phyloP scores from a whole-genome alignment of 2,329 filamentous ascomycete genomes.

The Pseudocercospora eumusae region DNA sequence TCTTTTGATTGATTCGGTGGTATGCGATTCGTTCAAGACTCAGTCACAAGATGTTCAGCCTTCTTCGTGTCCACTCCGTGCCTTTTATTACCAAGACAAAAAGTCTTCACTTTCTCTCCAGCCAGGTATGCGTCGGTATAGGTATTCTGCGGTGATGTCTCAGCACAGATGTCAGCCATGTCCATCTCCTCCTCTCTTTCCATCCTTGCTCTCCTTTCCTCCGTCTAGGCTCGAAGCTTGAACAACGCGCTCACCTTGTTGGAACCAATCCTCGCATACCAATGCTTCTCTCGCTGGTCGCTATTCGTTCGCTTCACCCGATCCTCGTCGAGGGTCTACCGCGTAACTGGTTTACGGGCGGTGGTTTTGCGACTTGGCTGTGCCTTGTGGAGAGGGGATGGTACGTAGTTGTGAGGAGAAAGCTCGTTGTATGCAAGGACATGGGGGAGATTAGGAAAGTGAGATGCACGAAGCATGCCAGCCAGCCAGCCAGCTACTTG shows the following conservation, averaged over 20 bases:
- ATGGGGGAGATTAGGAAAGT: slow-evolving; percentile 9
- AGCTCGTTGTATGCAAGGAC: slow-evolving; percentile 11
- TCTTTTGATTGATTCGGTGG: background rate
- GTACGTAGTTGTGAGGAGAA: slow-evolving; percentile 20
- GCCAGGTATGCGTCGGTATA: slow-evolving; percentile 4
- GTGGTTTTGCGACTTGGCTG: slow-evolving; percentile 4
- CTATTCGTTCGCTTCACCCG: slow-evolving; percentile 11
- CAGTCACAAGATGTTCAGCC: background rate
- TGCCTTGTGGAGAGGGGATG: slow-evolving; percentile 13
- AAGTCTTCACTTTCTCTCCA: background rate
- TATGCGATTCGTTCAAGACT: slow-evolving; percentile 6
- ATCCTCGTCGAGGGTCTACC: slow-evolving; percentile 7
- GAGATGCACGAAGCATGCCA: slow-evolving; percentile 5
- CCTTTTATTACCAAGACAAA: slow-evolving; percentile 4
- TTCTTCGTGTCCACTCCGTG: slow-evolving; percentile 3
- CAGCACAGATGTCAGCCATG: slow-evolving; percentile 8
- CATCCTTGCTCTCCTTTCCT: slow-evolving; percentile 6
- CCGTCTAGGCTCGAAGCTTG: slow-evolving; percentile 2
- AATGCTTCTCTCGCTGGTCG: background rate
- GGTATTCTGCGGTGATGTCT: background rate
- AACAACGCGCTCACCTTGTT: slow-evolving; percentile 8
- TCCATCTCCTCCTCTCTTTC: slow-evolving; percentile 6
- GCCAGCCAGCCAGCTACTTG: background rate
- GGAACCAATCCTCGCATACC: slow-evolving; percentile 3
- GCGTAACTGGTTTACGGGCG: background rate